Base-by-base conservation (phyloP, 2,329 filamentous ascomycete species). In the Paraphaeosphaeria sporulosa region DNA sequence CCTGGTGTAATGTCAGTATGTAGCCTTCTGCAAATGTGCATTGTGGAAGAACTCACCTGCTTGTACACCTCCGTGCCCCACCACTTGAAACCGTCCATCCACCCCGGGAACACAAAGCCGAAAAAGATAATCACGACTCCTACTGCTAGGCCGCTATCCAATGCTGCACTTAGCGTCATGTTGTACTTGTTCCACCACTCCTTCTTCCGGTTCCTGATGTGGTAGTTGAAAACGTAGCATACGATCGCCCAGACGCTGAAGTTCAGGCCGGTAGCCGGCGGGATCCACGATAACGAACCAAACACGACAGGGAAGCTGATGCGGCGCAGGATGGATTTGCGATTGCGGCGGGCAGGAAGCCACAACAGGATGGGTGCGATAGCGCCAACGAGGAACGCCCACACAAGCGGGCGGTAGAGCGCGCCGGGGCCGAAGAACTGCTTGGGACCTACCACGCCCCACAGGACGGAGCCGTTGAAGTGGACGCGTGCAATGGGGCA, bases 141-240 rank as follows among this genome's bases (percentile, higher is more conserved):
- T 70, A 94, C 91, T 0, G 93, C 92, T 21, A 96, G 81, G 0
- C 92, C 92, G 0, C 90, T 93, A 74, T 96, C 93, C 57, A 96
- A 83, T 1, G 91, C 93, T 0, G 92, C 92, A 59, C 89, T 92
- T 55, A 96, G 82, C 4, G 92, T 94, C 91, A 96, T 95, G 43
- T 91, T 94, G 76, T 96, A 96, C 78, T 96, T 95, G 50, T 87
- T 88, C 93, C 93, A 96, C 93, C 93, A 96, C 1, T 87, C 88
- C 32, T 83, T 83, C 27, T 87, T 89, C 23, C 89, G 83, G 38
- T 86, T 86, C 73, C 89, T 88, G 71, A 96, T 85, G 61, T 90
- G 77, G 74, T 90, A 89, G 76, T 96, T 96, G 83, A 96, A 96
- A 46, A 92, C 68, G 76, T 90, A 96, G 80, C 91, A 95, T 15